These are phyloP conservation scores for Colletotrichum tanaceti DNA, from an alignment of 2,329 filamentous ascomycete genomes.

Conservation along the genomic window DNA sequence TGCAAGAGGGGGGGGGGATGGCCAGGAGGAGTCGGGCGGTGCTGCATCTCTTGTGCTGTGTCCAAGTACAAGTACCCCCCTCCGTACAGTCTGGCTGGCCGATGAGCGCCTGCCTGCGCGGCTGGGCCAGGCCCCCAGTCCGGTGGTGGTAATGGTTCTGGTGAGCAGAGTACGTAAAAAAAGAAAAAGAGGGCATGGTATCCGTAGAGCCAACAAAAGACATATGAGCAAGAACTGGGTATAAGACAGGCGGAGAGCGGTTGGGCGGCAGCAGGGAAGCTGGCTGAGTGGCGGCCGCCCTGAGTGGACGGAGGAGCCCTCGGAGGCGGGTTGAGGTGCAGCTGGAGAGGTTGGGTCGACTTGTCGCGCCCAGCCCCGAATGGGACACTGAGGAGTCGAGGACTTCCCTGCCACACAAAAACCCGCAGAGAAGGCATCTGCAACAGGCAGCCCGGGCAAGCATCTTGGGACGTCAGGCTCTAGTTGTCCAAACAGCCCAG, in stretches of 20 bases:
- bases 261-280: constrained; percentile 37
- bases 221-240: background rate
- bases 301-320: constrained; percentile 31
- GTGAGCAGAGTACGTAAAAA: constrained; percentile 9
- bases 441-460: constrained; percentile 8
- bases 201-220: constrained; percentile 22
- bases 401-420: constrained; percentile 20
- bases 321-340: constrained; percentile 36
- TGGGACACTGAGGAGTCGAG: constrained; percentile 31
- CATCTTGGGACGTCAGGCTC: constrained; percentile 16
- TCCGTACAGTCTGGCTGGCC: constrained; percentile 20
- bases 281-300: constrained; percentile 37
- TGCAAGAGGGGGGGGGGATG: constrained; percentile 11
- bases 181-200: background rate
- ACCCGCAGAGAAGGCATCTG: constrained; percentile 2
- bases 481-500: background rate
- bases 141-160: background rate
- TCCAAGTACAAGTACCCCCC: constrained; percentile 10
- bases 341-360: constrained; percentile 33
- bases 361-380: constrained; percentile 25
- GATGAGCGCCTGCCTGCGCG: constrained; percentile 21
- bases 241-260: constrained; percentile 27
- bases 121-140: background rate
- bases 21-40: constrained; percentile 14
- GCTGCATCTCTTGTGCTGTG: constrained; percentile 28